A percentile compares a stretch with the other conserved stretches of the same genome.
These are phyloP conservation scores for Angomonas desouzai DNA, from an alignment of 208 protist genomes.

Conservation along the genomic window DNA sequence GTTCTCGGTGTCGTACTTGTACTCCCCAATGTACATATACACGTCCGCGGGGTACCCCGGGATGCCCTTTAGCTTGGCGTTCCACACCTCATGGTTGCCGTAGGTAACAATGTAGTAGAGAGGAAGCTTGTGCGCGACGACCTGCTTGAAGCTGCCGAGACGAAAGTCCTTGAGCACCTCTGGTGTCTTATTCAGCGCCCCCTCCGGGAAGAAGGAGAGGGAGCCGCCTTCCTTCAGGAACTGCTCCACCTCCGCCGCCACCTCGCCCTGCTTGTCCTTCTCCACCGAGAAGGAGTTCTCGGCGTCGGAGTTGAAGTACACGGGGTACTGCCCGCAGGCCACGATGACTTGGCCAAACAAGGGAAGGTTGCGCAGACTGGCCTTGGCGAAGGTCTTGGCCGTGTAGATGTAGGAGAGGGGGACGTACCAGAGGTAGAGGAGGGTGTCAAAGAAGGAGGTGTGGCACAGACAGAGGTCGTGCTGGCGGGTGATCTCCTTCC, in stretches of 20 bases:
- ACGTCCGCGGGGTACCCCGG: constrained; percentile 78
- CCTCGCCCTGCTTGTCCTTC: constrained; percentile 76
- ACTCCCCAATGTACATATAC: constrained; percentile 73
- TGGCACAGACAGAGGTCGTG: constrained; percentile 75
- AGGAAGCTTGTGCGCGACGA: constrained; percentile 52
- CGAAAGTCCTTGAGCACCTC: constrained; percentile 79
- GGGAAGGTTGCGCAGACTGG: constrained; percentile 56
- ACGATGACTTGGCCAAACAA: constrained; percentile 71
- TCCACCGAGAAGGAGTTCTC: constrained; percentile 59
- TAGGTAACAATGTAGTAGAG: constrained; percentile 78
- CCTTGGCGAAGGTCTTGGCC: constrained; percentile 73
- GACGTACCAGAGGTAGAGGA: constrained; percentile 60
- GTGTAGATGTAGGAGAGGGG: constrained; percentile 48
- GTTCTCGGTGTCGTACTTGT: constrained; percentile 49
- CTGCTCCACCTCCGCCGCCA: constrained; percentile 48
- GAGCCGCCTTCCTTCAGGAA: constrained; percentile 53
- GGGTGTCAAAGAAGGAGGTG: constrained; percentile 84
- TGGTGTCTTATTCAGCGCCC: constrained; percentile 74
- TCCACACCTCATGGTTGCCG: constrained; percentile 82
- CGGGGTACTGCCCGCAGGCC: constrained; percentile 71
- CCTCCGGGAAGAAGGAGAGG: constrained; percentile 85
- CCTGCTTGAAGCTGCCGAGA: constrained; percentile 71
- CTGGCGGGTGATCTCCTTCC: constrained; percentile 36
- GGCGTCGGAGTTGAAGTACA: constrained; percentile 73
- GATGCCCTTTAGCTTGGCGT: constrained; percentile 36